Evolutionary conservation across 768 basidiomycete genomes (phyloP), one percentile per base, ranked within the genome.

Genomic region (Lactifluus hygrophoroides): DNA sequence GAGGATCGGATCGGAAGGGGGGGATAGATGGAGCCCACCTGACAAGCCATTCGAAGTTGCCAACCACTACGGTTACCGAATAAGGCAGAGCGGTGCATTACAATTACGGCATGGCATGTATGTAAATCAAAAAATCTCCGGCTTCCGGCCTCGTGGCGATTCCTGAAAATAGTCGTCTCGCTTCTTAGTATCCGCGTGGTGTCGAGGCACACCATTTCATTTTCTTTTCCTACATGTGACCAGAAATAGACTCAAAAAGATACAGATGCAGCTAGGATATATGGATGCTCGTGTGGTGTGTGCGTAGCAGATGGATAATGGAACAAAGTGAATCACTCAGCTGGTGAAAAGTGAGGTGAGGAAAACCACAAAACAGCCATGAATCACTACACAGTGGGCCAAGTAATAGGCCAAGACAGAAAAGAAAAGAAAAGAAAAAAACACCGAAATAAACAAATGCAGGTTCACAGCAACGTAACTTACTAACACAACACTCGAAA

Each of bases 261-360:
- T 61, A 64, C 62, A 64, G 60, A 64, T 64, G 63, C 63, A 64
- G 63, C 54, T 62, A 62, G 63, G 60, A 57, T 63, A 61, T 62
- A 63, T 51, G 62, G 46, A 63, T 61, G 59, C 38, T 45, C 42
- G 35, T 62, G 53, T 55, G 58, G 61, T 46, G 32, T 19, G 63
- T 61, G 51, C 54, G 61, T 64, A 61, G 48, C 52, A 64, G 34
- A 54, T 63, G 62, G 46, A 60, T n/a, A 46, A 50, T 35, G 48
- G 52, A 60, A 60, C 25, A 42, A 38, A 35, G 52, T 46, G 35
- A 53, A 43, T 42, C 38, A 61, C 42, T 51, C 17, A 23, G 35
- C 3, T 13, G 28, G n/a, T 17, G 25, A 34, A 11, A 2, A 9
- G n/a, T 4, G 23, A 35, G n/a, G 21, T 19, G 17, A 21, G 38